These are phyloP conservation scores for Pinus taeda DNA, from an alignment of 75 land plant species.

Conservation along the genomic window DNA sequence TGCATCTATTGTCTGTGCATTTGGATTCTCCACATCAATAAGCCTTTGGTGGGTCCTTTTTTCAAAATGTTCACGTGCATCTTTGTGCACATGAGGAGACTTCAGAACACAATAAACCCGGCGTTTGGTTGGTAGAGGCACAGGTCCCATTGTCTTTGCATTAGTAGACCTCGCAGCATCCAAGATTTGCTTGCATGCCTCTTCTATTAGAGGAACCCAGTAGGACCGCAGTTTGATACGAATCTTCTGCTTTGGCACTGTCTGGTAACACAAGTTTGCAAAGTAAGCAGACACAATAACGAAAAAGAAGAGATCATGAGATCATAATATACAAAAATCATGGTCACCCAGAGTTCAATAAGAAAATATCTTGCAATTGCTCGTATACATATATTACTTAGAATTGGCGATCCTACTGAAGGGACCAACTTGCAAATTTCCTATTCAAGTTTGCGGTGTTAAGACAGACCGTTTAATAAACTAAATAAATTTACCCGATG, in stretches of 20 bases:
- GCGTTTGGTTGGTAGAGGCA: conserved; percentile 91
- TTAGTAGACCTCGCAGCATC: conserved; percentile 89
- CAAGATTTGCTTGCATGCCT: conserved; percentile 87
- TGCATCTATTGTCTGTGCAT: conserved; percentile 88
- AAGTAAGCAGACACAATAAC: background rate
- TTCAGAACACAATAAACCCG: conserved; percentile 84
- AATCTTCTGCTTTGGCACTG: conserved; percentile 87
- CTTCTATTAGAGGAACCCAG: conserved; percentile 82
- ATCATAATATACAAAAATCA: no score
- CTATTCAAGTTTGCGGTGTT: no score
- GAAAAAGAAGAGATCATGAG: no score
- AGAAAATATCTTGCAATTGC: no score
- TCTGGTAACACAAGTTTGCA: conserved; percentile 34
- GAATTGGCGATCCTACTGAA: no score
- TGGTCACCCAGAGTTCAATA: no score
- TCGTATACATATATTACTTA: no score
- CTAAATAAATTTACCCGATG: no score
- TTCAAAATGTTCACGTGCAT: conserved; percentile 85
- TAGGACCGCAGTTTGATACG: conserved; percentile 89
- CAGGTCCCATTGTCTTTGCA: conserved; percentile 92
- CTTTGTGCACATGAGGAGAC: conserved; percentile 95
- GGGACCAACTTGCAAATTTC: no score
- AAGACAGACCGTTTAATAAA: no score
- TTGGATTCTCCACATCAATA: conserved; percentile 87
- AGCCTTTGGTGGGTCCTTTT: conserved; percentile 87